Evolutionary conservation across 805 yeast genomes (phyloP).

Genomic region (Candida tallmaniae): DNA sequence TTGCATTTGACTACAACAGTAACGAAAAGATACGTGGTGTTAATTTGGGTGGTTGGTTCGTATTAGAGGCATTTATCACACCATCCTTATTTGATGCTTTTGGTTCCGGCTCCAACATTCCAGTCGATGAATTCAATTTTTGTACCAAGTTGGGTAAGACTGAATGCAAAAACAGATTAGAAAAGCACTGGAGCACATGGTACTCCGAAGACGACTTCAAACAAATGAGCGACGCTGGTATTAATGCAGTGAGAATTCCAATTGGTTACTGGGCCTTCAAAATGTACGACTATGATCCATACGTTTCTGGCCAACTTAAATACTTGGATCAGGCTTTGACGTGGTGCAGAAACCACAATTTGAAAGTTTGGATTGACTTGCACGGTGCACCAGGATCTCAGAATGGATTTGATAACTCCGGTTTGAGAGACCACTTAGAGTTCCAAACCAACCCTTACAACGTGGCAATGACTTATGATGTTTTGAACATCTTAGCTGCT

Average conservation of each 20-base stretch:
- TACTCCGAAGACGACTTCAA: constrained; percentile 68
- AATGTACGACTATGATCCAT: constrained; percentile 65
- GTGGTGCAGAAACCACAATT: constrained; percentile 61
- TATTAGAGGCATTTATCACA: constrained; percentile 80
- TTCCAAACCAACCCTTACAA: constrained; percentile 55
- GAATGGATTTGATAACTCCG: constrained; percentile 94
- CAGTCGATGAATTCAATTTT: constrained; percentile 81
- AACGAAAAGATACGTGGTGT: constrained; percentile 55
- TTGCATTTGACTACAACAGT: constrained; percentile 25
- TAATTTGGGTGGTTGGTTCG: constrained; percentile 88
- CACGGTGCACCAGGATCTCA: constrained; percentile 98
- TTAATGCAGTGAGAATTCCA: constrained; percentile 86
- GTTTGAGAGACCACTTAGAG: constrained; percentile 57
- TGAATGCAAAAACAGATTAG: constrained; percentile 47
- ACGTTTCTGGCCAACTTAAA: constrained; percentile 72
- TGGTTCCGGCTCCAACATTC: constrained; percentile 37
- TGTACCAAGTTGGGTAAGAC: constrained; percentile 57
- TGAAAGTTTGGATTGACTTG: constrained; percentile 85
- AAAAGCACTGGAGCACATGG: constrained; percentile 76
- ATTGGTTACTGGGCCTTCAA: constrained; percentile 93
- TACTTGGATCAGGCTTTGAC: constrained; percentile 72
- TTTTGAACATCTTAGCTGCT: constrained; percentile 48
- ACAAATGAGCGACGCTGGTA: constrained; percentile 55
- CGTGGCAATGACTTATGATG: constrained; percentile 49
- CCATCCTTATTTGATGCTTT: constrained; percentile 66